Evolutionary conservation across 2,329 filamentous ascomycete species (phyloP), one percentile per base, ranked within the genome.

Genomic region (Madurella fahalii): DNA sequence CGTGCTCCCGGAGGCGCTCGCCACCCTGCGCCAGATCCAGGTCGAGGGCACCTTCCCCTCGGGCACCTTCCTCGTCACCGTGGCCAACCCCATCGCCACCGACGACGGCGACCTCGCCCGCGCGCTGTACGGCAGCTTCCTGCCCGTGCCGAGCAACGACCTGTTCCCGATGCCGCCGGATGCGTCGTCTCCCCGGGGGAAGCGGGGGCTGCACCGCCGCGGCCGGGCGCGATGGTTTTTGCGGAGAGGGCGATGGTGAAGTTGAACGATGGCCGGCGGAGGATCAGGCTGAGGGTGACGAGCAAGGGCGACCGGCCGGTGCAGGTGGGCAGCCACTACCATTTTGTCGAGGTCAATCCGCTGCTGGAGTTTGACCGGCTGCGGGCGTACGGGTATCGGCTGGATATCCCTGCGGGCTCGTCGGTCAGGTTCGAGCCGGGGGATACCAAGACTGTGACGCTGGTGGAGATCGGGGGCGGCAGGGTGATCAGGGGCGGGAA

Each of bases 271-370:
- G 86, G 86, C 40, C 80, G 90, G 50, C 85, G 82, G 71, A 81
- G 92, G 57, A 85, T 92, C 60, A 79, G 74, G 56, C 74, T 97
- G 40, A 84, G 78, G 67, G 89, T 97, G 40, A 91, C 86, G 59
- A 96, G 89, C 71, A 89, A 82, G 64, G 93, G 93, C 7, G 93
- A 97, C 71, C 78, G 93, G 32, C 93, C 93, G 1, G 87, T 96
- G 57, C 92, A 96, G 77, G 87, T 92, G 56, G 93, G 93, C 32
- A 95, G 90, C 32, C 93, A 97, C 72, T 97, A 96, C 70, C 93
- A 96, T 72, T 95, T 97, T 69, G 84, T 95, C 66, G 93, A 97
- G 75, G 87, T 85, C n/a, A 97, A 97, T 71, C 89, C 91, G 0
- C 83, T 89, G 69, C 80, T 97, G 48, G 83, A 89, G 58, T 97